Conservation (phyloP, 495 filamentous ascomycete genomes). For the Oidiodendron maius region DNA sequence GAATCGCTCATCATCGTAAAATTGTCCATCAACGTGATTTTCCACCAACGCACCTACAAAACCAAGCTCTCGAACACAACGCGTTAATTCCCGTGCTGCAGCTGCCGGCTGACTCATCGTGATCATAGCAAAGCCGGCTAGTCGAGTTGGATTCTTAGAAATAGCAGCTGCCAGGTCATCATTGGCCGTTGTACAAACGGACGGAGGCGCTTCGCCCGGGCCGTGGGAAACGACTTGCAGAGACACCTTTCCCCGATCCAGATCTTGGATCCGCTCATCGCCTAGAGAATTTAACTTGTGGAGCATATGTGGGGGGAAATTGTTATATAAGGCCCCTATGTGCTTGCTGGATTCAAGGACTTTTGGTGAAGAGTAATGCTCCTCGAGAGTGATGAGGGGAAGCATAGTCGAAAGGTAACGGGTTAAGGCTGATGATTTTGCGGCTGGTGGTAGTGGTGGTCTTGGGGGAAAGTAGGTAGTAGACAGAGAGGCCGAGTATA, state of each 20-base stretch:
- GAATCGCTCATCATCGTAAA: constrained; percentile 34
- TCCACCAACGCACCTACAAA: constrained; percentile 56
- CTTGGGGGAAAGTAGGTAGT: too few relatives aligned
- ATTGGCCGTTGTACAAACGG: constrained; percentile 39
- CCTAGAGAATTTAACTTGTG: constrained; percentile 25
- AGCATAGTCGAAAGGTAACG: neutral
- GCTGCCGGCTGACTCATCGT: constrained; percentile 38
- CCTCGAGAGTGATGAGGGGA: constrained; percentile 52
- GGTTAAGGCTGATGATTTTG: neutral
- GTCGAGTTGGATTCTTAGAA: constrained; percentile 35
- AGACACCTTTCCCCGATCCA: constrained; percentile 42
- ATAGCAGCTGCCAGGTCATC: constrained; percentile 47
- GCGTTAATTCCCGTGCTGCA: constrained; percentile 44
- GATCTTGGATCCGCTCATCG: constrained; percentile 39
- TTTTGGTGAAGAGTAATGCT: constrained; percentile 47
- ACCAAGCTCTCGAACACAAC: constrained; percentile 36
- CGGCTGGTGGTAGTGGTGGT: too few relatives aligned
- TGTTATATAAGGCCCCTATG: constrained; percentile 16
- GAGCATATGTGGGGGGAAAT: constrained; percentile 30
- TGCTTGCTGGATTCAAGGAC: constrained; percentile 13
- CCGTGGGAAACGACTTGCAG: constrained; percentile 54
- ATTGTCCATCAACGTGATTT: constrained; percentile 39
- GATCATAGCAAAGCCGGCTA: constrained; percentile 49
- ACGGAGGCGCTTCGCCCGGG: constrained; percentile 28
- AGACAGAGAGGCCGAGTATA: too few relatives aligned